These are phyloP conservation scores for Trypanosoma scelopori DNA, from an alignment of 208 protist species.

Conservation along the genomic window DNA sequence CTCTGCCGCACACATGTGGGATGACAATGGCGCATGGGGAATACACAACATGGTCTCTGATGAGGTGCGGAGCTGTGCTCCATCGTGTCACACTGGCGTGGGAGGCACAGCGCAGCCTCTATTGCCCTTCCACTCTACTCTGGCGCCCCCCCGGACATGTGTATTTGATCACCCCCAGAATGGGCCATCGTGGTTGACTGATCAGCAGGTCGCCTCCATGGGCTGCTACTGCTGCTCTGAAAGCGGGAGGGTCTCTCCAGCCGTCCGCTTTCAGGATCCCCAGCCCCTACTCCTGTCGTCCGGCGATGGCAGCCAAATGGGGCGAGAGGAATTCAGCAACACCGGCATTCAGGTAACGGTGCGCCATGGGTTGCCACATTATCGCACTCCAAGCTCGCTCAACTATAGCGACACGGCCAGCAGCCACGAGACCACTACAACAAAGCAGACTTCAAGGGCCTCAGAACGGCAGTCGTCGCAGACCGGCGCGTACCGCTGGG, in stretches of 20 bases:
- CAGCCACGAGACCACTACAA: neutral
- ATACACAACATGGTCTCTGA: neutral
- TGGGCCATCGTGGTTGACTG: neutral
- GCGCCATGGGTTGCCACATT: constrained; percentile 15
- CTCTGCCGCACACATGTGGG: neutral
- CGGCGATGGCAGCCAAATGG: neutral
- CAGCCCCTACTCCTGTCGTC: neutral
- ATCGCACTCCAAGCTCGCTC: constrained; percentile 9
- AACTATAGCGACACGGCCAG: constrained; percentile 16
- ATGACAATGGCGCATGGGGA: neutral
- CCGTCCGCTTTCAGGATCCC: neutral
- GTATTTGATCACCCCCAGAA: neutral
- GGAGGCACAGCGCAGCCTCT: neutral
- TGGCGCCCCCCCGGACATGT: neutral
- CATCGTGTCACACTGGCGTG: neutral
- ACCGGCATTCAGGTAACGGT: constrained; percentile 14
- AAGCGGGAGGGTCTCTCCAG: neutral
- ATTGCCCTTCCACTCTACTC: neutral
- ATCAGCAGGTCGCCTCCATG: neutral
- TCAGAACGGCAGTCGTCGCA: constrained; percentile 15
- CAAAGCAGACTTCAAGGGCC: neutral
- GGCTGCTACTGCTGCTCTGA: neutral
- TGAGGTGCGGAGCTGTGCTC: neutral
- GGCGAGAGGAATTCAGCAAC: neutral
- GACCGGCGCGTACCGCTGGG: constrained; percentile 40